phyloP scores from a whole-genome alignment of 2,329 filamentous ascomycete species.

The Diaporthe destruens region DNA sequence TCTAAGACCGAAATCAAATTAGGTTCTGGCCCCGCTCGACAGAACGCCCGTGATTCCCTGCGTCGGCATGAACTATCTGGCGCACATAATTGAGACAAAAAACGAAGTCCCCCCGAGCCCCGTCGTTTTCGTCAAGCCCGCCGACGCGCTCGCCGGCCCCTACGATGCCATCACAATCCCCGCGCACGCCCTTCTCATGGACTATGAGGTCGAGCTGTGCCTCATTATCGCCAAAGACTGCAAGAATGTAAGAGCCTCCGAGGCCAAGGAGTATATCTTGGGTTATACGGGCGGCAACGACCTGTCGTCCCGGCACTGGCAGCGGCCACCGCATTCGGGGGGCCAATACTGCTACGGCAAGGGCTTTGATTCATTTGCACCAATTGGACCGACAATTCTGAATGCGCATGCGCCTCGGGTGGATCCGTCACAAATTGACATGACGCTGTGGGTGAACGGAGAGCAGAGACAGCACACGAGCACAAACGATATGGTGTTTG shows the following conservation, averaged over 20 bases:
- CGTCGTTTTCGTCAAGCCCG: slow-evolving; percentile 14
- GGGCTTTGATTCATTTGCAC: slow-evolving; percentile 63
- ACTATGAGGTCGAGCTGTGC: slow-evolving; percentile 62
- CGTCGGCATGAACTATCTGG: slow-evolving; percentile 1
- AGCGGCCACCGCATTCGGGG: slow-evolving; percentile 56
- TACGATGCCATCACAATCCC: slow-evolving; percentile 48
- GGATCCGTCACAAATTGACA: slow-evolving; percentile 2
- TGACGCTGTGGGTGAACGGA: slow-evolving; percentile 54
- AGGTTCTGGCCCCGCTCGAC: slow-evolving; percentile 1
- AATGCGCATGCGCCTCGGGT: neutral
- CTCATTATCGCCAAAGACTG: slow-evolving; percentile 62
- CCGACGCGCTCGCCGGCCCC: slow-evolving; percentile 16
- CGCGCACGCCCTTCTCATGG: slow-evolving; percentile 57
- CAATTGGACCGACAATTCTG: slow-evolving; percentile 59
- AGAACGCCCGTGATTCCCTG: slow-evolving; percentile 2
- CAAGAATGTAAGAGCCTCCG: slow-evolving; percentile 60
- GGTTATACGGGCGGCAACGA: slow-evolving; percentile 70
- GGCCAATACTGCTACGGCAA: slow-evolving; percentile 65
- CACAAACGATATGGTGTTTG: neutral
- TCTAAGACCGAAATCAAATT: neutral
- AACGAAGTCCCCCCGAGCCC: slow-evolving; percentile 3
- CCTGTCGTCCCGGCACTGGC: slow-evolving; percentile 61
- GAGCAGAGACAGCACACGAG: slow-evolving; percentile 49
- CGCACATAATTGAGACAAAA: slow-evolving; percentile 2
- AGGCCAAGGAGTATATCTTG: slow-evolving; percentile 61